A percentile compares a stretch with the other conserved stretches of the same genome.
Conservation (phyloP, 345 rosid genomes). For the Citrus hindsii region DNA sequence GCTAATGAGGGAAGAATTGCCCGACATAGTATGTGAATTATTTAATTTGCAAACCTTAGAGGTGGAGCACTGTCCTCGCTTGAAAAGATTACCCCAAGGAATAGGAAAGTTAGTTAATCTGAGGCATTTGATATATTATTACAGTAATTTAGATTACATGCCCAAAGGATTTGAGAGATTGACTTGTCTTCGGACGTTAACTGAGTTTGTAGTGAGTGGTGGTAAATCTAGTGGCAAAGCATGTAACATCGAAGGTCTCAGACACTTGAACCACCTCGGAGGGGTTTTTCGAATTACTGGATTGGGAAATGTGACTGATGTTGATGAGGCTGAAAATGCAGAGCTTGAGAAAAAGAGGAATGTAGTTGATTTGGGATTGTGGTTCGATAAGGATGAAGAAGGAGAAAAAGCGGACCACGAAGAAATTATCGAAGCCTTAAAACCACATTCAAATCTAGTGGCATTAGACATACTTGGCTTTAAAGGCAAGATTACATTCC, state of each 20-base stretch:
- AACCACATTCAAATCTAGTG: too few species aligned
- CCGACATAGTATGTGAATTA: conserved; percentile 1
- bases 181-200: too few species aligned
- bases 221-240: neutral
- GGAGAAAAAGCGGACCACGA: neutral
- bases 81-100: neutral
- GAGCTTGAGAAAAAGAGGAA: neutral
- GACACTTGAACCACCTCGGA: neutral
- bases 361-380: conserved; percentile 3
- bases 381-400: neutral
- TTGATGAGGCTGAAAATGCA: neutral
- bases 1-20: neutral
- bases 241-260: neutral
- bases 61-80: accelerated
- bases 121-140: neutral
- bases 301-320: neutral
- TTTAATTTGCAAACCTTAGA: conserved; percentile 10
- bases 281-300: neutral
- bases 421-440: neutral
- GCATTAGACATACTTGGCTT: too few species aligned
- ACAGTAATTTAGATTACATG: too few species aligned
- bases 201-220: neutral
- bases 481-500: neutral
- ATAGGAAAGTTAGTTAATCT: conserved; percentile 2
- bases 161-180: too few species aligned